Evolutionary conservation across 129 eudicot species (phyloP).

Genomic region (Pulicaria dysenterica): DNA sequence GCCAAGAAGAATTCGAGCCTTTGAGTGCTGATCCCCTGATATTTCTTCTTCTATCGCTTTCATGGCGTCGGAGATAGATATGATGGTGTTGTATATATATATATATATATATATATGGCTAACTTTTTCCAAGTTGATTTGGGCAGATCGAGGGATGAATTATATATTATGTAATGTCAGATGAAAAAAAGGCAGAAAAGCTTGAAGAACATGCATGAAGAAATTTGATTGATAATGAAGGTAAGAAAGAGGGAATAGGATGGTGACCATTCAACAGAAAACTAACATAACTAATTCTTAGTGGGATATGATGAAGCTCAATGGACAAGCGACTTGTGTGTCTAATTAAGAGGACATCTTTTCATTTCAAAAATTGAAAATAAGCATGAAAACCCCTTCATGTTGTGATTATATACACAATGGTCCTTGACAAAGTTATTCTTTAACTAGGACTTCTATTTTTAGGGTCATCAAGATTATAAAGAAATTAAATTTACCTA

Average conservation of each 20-base stretch:
- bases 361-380: constrained; percentile 5
- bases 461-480: no score
- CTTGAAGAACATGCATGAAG: constrained; percentile 24
- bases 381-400: background rate
- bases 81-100: background rate
- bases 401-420: constrained; percentile 16
- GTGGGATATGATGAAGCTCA: constrained; percentile 5
- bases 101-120: background rate
- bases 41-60: constrained; percentile 25
- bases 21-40: constrained; percentile 28
- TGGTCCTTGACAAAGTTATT: no score
- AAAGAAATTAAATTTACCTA: no score
- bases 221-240: constrained; percentile 31
- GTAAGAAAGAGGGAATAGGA: constrained; percentile 22
- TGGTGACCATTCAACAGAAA: constrained; percentile 28
- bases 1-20: constrained; percentile 35
- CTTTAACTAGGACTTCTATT: no score
- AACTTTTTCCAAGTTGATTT: background rate
- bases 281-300: constrained; percentile 31
- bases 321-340: constrained; percentile 36
- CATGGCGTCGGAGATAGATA: constrained; percentile 12
- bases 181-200: constrained; percentile 10
- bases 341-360: constrained; percentile 18
- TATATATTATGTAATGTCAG: constrained; percentile 25
- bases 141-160: constrained; percentile 1